Evolutionary conservation across 257 asterid species (phyloP).

Genomic region (Ophiorrhiza pumila): DNA sequence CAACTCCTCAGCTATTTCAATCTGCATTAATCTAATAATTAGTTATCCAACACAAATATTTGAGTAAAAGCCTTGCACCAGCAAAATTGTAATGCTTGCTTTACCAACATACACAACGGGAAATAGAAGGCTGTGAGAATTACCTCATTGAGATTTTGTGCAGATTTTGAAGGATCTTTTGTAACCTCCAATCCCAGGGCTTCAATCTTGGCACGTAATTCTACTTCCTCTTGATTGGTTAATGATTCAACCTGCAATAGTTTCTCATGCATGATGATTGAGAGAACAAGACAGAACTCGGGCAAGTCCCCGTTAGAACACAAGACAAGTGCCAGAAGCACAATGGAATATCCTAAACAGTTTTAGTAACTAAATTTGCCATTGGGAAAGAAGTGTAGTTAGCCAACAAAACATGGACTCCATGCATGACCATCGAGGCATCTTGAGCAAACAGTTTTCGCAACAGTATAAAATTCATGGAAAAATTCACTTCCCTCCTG

Average conservation of each 20-base stretch:
- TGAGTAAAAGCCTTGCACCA: not conserved
- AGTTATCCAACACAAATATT: not conserved
- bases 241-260: conserved; percentile 77
- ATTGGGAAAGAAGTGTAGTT: no score
- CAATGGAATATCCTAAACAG: no score
- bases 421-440: not conserved
- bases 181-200: conserved; percentile 75
- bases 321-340: not conserved
- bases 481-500: no score
- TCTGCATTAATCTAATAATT: conserved; percentile 29
- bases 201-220: conserved; percentile 85
- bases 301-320: not conserved
- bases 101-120: not conserved
- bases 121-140: not conserved
- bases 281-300: not conserved
- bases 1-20: conserved; percentile 81
- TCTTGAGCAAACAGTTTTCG: not conserved
- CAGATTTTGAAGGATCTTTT: conserved; percentile 73
- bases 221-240: conserved; percentile 93
- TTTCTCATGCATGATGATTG: not conserved
- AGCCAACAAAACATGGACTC: not conserved
- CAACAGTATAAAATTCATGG: not conserved
- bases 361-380: not conserved
- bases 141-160: conserved; percentile 81
- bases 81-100: not conserved